A percentile compares a stretch with the other conserved stretches of the same genome.
phyloP scores from a whole-genome alignment of 2,329 filamentous ascomycete species.

The Alternaria infectoria region DNA sequence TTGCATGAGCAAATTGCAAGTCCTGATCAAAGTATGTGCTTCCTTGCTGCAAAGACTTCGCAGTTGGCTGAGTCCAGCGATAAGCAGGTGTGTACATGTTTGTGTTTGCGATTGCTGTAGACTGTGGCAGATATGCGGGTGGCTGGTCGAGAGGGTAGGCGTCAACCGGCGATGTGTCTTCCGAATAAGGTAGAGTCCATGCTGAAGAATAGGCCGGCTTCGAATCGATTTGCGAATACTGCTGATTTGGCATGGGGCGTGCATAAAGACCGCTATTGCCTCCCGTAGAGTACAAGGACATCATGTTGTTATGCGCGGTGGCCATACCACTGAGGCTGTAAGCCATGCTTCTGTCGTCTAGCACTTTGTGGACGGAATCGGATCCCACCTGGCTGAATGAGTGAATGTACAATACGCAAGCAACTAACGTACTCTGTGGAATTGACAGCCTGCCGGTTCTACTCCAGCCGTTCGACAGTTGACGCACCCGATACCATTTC shows the following conservation, averaged over 20 bases:
- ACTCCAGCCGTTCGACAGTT: slow-evolving; percentile 80
- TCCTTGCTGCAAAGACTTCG: slow-evolving; percentile 17
- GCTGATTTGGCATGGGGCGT: slow-evolving; percentile 15
- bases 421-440: slow-evolving; percentile 70
- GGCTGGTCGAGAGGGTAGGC: slow-evolving; percentile 33
- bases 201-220: slow-evolving; percentile 25
- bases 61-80: slow-evolving; percentile 25
- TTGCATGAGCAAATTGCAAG: slow-evolving; percentile 27
- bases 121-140: slow-evolving; percentile 23
- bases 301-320: slow-evolving; percentile 23
- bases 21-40: slow-evolving; percentile 32
- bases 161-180: slow-evolving; percentile 39
- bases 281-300: slow-evolving; percentile 28
- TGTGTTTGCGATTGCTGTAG: slow-evolving; percentile 15
- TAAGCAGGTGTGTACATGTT: slow-evolving; percentile 22
- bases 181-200: slow-evolving; percentile 36
- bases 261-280: slow-evolving; percentile 15
- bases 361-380: slow-evolving; percentile 30
- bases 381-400: slow-evolving; percentile 42
- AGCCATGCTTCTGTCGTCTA: slow-evolving; percentile 25
- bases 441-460: slow-evolving; percentile 69
- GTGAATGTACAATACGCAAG: not conserved
- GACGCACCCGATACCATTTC: slow-evolving; percentile 76
- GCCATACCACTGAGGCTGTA: slow-evolving; percentile 25
- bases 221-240: slow-evolving; percentile 27